Base-by-base conservation (phyloP, 2,329 filamentous ascomycete genomes). In the Paecilomyces sp. region DNA sequence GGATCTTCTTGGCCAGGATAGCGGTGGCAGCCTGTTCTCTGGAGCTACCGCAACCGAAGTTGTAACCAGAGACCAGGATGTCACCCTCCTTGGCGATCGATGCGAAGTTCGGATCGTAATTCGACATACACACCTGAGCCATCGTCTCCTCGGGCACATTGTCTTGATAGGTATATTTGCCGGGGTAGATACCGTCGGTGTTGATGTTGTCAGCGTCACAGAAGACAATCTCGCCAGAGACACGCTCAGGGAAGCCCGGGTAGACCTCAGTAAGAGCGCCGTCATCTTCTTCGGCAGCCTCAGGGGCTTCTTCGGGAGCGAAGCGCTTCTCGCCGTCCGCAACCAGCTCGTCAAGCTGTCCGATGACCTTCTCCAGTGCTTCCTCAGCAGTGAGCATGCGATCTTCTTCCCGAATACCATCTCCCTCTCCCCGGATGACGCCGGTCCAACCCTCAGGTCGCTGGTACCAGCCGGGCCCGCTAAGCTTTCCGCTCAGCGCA, bases 81-180 rank as follows among this genome's bases (percentile, higher is more conserved):
- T 97, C 92, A 55, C 85, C 86, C 0, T 84, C 71, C 64, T 83
- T 83, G 54, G 89, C 87, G 36, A 87, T 79, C 0, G 76, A 73
- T 9, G 81, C 74, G 71, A 97, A 97, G 0, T 79, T 72, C 0
- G 83, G 77, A 71, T 97, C 93, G 77, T 96, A 97, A 81, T 97
- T 97, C 72, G 89, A 84, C 92, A 97, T 97, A 75, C 89, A 92
- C 0, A 92, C 92, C 65, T 89, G 80, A 0, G 91, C 91, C 93
- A 97, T 97, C 59, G 85, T 85, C 62, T 91, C 88, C 0, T 77
- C 79, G 0, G 89, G 78, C 0, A 97, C 81, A 67, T 90, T 83
- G 70, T 97, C 92, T 71, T 95, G 91, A 75, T 97, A 97, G 0
- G 92, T 97, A 74, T 91, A 92, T 71, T 92, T 92, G 3, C 90